Evolutionary conservation across 345 rosid species (phyloP), one percentile per base, ranked within the genome.

Genomic region (Gynandropsis gynandra): DNA sequence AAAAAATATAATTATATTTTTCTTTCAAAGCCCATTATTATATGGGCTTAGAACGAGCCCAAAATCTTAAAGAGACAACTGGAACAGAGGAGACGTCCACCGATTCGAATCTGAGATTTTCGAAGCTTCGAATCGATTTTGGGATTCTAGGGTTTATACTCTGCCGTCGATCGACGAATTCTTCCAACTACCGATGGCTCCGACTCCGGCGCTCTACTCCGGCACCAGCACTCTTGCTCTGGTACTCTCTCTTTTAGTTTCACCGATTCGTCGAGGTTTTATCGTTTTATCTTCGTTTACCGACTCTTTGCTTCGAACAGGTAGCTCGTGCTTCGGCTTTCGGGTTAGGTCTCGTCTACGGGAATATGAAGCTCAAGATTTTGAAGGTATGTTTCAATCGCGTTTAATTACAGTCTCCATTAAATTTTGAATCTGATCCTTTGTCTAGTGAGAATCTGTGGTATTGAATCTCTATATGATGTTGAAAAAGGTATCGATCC

Each of bases 121-220:
- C n/a, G n/a, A n/a, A n/a, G 10, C 42, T 17, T 33, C 39, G 42
- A 40, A 6, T 42, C 39, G 34, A 10, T 39, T 32, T 58, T 58
- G 50, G 64, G 64, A 64, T 9, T 58, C 29, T 58, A 53, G 70
- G 65, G 70, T 59, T 65, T 65, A 29, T 65, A 19, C 12, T 19
- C 16, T 18, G 58, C 58, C 39, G 50, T 39, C 32, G 56, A 63
- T 36, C 40, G 2, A 36, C 1, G 40, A n/a, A 47, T 16, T 31
- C 38, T 34, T 6, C 18, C 38, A 42, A 39, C 19, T 47, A 51
- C 40, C 47, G 49, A 76, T 77, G 83, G 66, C 80, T 42, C 77
- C 76, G 50, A 87, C 83, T 54, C 85, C 85, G 31, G 90, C 88
- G 38, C 95, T 74, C 38, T 80, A 80, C 74, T 82, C 95, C 74